Percentiles rank a stretch among this genome's conserved stretches.
Evolutionary conservation across 495 filamentous ascomycete species (phyloP).

Genomic region (Lichenothelia convexa): DNA sequence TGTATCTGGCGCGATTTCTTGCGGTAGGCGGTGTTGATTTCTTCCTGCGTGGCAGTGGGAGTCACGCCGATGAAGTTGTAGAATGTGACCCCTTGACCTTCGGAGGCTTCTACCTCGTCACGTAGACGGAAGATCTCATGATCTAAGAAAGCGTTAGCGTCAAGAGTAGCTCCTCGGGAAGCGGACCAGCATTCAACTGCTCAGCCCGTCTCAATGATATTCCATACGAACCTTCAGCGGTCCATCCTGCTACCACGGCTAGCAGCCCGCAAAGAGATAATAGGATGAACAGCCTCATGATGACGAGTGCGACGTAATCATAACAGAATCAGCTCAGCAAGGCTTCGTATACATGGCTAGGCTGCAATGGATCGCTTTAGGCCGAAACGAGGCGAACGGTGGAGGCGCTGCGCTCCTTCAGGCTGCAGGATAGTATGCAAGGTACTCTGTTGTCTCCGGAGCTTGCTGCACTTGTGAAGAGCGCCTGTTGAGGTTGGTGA

Average conservation of each 20-base stretch:
- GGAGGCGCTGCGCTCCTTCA: too few species aligned
- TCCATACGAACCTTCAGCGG: slow-evolving; percentile 9
- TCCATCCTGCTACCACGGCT: slow-evolving; percentile 8
- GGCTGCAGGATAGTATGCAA: too few species aligned
- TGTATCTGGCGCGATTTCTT: slow-evolving; percentile 68
- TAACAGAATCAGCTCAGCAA: background rate
- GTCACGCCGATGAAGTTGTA: slow-evolving; percentile 77
- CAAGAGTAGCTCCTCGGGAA: background rate
- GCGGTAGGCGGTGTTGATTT: slow-evolving; percentile 84
- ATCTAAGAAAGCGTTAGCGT: slow-evolving; percentile 33
- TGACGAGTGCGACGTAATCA: too few species aligned
- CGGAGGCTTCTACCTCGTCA: slow-evolving; percentile 60
- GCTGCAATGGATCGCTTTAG: background rate
- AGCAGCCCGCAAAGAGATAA: slow-evolving; percentile 1
- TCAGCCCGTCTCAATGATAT: background rate
- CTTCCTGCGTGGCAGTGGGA: slow-evolving; percentile 59
- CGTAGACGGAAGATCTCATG: slow-evolving; percentile 91
- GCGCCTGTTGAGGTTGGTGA: too few species aligned
- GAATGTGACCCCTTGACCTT: slow-evolving; percentile 73
- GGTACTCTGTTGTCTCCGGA: too few species aligned
- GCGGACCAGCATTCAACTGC: background rate
- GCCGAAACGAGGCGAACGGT: too few species aligned
- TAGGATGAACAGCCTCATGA: too few species aligned
- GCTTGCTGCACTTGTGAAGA: too few species aligned
- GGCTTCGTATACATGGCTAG: background rate